Evolutionary conservation across 208 protist species (phyloP).

Genomic region (Trypanosoma congolense): DNA sequence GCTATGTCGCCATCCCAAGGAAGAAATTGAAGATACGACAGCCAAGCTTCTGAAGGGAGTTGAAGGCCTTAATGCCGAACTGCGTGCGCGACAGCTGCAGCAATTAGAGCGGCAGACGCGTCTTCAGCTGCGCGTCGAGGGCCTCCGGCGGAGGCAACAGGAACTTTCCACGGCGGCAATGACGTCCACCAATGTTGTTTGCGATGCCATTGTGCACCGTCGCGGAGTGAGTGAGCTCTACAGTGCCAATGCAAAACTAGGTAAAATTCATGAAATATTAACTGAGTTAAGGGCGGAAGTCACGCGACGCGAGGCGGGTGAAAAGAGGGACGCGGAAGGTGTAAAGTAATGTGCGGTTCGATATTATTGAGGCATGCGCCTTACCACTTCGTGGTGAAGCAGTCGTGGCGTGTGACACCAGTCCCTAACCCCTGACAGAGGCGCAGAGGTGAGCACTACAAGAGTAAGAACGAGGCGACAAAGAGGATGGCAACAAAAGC

Average conservation of each 20-base stretch:
- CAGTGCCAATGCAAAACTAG: constrained; percentile 61
- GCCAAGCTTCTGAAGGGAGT: constrained; percentile 13
- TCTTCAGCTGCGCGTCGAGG: neutral
- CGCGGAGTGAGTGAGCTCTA: constrained; percentile 38
- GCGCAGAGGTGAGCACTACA: no score
- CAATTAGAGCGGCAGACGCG: neutral
- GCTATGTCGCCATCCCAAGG: constrained; percentile 22
- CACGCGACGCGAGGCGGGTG: constrained; percentile 9
- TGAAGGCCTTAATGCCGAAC: constrained; percentile 5
- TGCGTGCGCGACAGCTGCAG: constrained; percentile 17
- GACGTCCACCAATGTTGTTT: constrained; percentile 34
- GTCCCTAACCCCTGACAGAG: no score
- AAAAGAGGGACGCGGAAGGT: neutral
- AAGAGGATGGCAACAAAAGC: no score
- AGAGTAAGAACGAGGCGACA: no score
- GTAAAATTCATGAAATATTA: constrained; percentile 53
- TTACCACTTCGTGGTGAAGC: no score
- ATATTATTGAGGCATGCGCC: no score
- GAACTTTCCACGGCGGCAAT: constrained; percentile 18
- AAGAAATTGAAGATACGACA: constrained; percentile 18
- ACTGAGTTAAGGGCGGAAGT: constrained; percentile 31
- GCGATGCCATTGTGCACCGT: constrained; percentile 67
- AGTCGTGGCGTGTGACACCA: no score
- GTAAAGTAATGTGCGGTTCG: neutral
- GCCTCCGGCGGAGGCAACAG: constrained; percentile 21